Conservation (phyloP, 2,329 filamentous ascomycete species). For the Fonsecaea nubica region DNA sequence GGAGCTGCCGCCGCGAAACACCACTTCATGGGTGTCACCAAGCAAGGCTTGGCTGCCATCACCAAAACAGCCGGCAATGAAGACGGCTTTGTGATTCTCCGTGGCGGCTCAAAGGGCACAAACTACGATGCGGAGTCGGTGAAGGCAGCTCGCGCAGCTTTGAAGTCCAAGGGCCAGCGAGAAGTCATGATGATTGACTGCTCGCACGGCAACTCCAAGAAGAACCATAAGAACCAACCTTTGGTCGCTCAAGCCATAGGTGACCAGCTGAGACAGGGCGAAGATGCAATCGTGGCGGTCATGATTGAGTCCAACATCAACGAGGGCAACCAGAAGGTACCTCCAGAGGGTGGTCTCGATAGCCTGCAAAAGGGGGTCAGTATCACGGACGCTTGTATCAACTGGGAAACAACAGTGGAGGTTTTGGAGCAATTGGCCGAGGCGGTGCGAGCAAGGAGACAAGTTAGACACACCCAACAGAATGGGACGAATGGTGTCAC, state of each 20-base stretch:
- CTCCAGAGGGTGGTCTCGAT: slow-evolving; percentile 74
- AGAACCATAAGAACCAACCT: slow-evolving; percentile 97
- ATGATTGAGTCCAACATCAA: slow-evolving; percentile 99
- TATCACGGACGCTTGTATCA: slow-evolving; percentile 96
- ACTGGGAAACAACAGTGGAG: slow-evolving; percentile 83
- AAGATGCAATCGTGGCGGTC: slow-evolving; percentile 89
- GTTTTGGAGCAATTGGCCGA: slow-evolving; percentile 85
- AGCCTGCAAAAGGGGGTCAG: slow-evolving; percentile 91
- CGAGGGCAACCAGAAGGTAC: slow-evolving; percentile 92
- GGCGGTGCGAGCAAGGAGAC: slow-evolving; percentile 78
- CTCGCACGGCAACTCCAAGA: slow-evolving; percentile 93
- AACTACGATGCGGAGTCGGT: slow-evolving; percentile 92
- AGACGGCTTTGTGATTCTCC: slow-evolving; percentile 94
- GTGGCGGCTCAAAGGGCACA: slow-evolving; percentile 89
- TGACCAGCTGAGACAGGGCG: slow-evolving; percentile 82
- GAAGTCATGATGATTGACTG: slow-evolving; percentile 95
- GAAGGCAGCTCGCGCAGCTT: slow-evolving; percentile 77
- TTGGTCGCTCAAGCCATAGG: slow-evolving; percentile 84
- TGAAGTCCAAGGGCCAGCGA: slow-evolving; percentile 74
- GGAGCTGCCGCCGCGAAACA: slow-evolving; percentile 90
- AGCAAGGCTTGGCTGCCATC: slow-evolving; percentile 92
- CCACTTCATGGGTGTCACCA: slow-evolving; percentile 96
- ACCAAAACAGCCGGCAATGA: slow-evolving; percentile 94
- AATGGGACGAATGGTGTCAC: slow-evolving; percentile 40
- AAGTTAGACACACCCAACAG: slow-evolving; percentile 46